Conservation (phyloP, 176 grass and related monocot species). For the Ananas comosus region DNA sequence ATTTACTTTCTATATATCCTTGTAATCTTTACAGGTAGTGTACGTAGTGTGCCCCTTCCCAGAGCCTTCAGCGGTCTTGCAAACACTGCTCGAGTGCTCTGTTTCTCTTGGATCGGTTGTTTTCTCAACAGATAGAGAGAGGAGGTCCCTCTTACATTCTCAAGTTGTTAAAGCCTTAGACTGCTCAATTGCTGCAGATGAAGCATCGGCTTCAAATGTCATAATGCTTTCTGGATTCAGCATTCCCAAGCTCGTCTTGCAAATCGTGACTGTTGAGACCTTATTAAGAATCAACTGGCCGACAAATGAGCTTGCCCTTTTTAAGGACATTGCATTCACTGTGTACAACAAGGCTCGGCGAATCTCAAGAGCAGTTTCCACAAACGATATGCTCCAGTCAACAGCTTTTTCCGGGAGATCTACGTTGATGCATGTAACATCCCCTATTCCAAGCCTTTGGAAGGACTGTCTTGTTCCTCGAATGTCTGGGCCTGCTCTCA, state of each 20-base stretch:
- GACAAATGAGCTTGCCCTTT: slow-evolving; percentile 69
- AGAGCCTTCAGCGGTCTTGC: slow-evolving; percentile 65
- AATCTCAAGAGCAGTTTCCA: slow-evolving; percentile 43
- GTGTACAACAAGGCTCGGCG: slow-evolving; percentile 89
- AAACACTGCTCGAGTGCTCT: slow-evolving; percentile 83
- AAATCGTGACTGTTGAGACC: slow-evolving; percentile 80
- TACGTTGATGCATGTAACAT: slow-evolving; percentile 72
- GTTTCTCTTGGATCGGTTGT: slow-evolving; percentile 73
- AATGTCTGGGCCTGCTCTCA: slow-evolving; percentile 59
- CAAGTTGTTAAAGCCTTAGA: slow-evolving; percentile 63
- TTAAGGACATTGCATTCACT: slow-evolving; percentile 97
- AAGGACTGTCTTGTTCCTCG: slow-evolving; percentile 83
- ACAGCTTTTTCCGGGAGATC: slow-evolving; percentile 56
- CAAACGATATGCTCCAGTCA: slow-evolving; percentile 66
- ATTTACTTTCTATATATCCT: neutral
- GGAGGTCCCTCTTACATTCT: slow-evolving; percentile 51
- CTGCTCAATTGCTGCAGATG: slow-evolving; percentile 43
- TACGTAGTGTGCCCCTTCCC: slow-evolving; percentile 96
- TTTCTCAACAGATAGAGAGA: slow-evolving; percentile 60
- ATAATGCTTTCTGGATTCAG: slow-evolving; percentile 95
- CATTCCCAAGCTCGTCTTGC: slow-evolving; percentile 83
- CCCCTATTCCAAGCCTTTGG: slow-evolving; percentile 69
- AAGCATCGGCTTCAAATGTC: slow-evolving; percentile 75
- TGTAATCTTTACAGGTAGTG: slow-evolving; percentile 51
- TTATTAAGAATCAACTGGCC: slow-evolving; percentile 69